phyloP scores from a whole-genome alignment of 768 basidiomycete species.

The Mycena rosella region DNA sequence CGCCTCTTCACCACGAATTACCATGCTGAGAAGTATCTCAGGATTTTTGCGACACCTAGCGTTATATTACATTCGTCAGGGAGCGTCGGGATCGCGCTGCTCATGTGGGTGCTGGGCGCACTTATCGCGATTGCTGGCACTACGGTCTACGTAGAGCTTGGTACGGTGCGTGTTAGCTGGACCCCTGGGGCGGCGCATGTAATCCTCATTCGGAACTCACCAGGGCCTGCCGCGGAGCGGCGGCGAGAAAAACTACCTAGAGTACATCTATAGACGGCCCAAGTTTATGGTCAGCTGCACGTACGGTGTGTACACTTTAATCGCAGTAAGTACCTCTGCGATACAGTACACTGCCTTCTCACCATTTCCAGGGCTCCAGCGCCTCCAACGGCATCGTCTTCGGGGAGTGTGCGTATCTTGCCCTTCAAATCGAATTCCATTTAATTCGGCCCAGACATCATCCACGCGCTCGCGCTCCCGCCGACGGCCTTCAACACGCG shows the following conservation, averaged over 20 bases:
- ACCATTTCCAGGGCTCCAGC: conserved; percentile 24
- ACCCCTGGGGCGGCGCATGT: not conserved
- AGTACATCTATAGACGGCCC: conserved; percentile 70
- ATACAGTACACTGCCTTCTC: not conserved
- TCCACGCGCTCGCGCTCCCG: conserved; percentile 49
- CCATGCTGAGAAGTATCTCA: conserved; percentile 17
- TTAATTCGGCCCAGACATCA: conserved; percentile 42
- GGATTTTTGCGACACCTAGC: conserved; percentile 58
- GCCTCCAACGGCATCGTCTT: conserved; percentile 62
- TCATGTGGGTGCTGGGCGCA: conserved; percentile 60
- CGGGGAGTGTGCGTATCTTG: conserved; percentile 61
- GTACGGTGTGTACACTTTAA: conserved; percentile 65
- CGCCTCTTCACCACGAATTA: not conserved
- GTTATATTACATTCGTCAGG: conserved; percentile 54
- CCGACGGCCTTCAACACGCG: conserved; percentile 39
- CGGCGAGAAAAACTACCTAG: conserved; percentile 81
- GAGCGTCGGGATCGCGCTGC: conserved; percentile 56
- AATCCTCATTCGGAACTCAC: not conserved
- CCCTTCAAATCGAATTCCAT: not conserved
- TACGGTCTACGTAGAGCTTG: conserved; percentile 57
- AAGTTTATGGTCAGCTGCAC: conserved; percentile 67
- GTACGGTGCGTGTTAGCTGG: conserved; percentile 44
- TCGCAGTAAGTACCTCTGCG: conserved; percentile 51
- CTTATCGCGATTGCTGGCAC: conserved; percentile 55
- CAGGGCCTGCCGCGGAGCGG: conserved; percentile 72